Evolutionary conservation across 345 rosid species (phyloP).

Genomic region (Boechera stricta): DNA sequence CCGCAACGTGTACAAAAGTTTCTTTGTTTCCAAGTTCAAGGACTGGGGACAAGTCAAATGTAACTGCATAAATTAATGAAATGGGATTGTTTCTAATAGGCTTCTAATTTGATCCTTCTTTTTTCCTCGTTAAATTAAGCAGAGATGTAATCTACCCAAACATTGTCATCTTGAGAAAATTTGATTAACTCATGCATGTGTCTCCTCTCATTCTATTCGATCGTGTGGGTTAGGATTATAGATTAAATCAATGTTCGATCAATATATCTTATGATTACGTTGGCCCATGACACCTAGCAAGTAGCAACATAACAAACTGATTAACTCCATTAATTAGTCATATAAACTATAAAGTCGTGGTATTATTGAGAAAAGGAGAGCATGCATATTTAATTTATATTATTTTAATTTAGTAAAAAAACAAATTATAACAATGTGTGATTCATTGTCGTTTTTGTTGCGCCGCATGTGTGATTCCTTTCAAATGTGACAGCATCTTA

Average conservation of each 20-base stretch:
- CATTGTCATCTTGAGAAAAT: too few species aligned
- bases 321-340: background rate
- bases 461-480: slow-evolving; percentile 34
- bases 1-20: slow-evolving; percentile 38
- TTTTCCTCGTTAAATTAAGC: too few species aligned
- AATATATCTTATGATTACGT: slow-evolving; percentile 8
- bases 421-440: slow-evolving; percentile 8
- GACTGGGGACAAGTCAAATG: slow-evolving; percentile 26
- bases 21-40: slow-evolving; percentile 13
- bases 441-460: slow-evolving; percentile 31
- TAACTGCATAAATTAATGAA: slow-evolving; percentile 13
- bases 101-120: background rate
- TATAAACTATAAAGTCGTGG: background rate
- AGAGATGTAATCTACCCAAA: too few species aligned
- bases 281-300: background rate
- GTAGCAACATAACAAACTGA: slow-evolving; percentile 5
- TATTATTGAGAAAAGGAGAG: slow-evolving; percentile 9
- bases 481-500: slow-evolving; percentile 34
- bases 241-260: background rate
- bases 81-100: background rate
- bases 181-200: too few species aligned
- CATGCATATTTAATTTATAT: background rate
- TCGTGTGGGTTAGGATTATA: slow-evolving; percentile 3
- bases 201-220: background rate
- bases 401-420: background rate